phyloP scores from a whole-genome alignment of 805 yeast species.

The Candida koratica region DNA sequence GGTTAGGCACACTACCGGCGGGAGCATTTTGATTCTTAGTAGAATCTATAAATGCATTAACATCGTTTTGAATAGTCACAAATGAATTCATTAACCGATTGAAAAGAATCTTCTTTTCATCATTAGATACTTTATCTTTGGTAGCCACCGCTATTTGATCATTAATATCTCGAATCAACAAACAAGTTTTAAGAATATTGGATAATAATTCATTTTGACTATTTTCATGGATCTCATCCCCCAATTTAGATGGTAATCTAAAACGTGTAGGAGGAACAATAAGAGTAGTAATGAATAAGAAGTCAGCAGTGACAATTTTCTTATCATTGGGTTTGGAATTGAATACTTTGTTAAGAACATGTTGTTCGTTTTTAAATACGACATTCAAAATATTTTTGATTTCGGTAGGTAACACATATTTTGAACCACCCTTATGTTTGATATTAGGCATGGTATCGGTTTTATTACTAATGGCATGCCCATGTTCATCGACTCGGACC shows the following conservation, averaged over 20 bases:
- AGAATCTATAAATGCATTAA: slow-evolving; percentile 88
- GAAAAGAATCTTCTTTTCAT: slow-evolving; percentile 72
- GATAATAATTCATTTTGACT: slow-evolving; percentile 85
- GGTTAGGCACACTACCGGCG: slow-evolving; percentile 70
- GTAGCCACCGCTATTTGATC: slow-evolving; percentile 61
- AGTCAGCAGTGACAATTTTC: slow-evolving; percentile 57
- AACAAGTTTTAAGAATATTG: slow-evolving; percentile 71
- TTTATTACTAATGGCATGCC: slow-evolving; percentile 9
- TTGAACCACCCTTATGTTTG: slow-evolving; percentile 67
- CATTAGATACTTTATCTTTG: slow-evolving; percentile 43
- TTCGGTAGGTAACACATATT: slow-evolving; percentile 85
- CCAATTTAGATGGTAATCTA: slow-evolving; percentile 93
- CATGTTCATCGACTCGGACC: slow-evolving; percentile 29
- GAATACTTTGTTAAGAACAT: slow-evolving; percentile 67
- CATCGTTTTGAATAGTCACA: slow-evolving; percentile 92
- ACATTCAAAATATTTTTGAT: slow-evolving; percentile 72
- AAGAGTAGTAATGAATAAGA: slow-evolving; percentile 83
- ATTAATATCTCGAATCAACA: slow-evolving; percentile 82
- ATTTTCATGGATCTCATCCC: slow-evolving; percentile 94
- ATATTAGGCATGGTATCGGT: slow-evolving; percentile 43
- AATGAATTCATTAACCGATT: slow-evolving; percentile 93
- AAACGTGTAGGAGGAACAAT: slow-evolving; percentile 96
- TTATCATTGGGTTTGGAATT: slow-evolving; percentile 68
- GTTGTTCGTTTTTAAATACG: slow-evolving; percentile 72
- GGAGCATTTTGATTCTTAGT: slow-evolving; percentile 77